Conservation (phyloP, 2,329 filamentous ascomycete species). For the Pseudocercospora pini-densiflorae region DNA sequence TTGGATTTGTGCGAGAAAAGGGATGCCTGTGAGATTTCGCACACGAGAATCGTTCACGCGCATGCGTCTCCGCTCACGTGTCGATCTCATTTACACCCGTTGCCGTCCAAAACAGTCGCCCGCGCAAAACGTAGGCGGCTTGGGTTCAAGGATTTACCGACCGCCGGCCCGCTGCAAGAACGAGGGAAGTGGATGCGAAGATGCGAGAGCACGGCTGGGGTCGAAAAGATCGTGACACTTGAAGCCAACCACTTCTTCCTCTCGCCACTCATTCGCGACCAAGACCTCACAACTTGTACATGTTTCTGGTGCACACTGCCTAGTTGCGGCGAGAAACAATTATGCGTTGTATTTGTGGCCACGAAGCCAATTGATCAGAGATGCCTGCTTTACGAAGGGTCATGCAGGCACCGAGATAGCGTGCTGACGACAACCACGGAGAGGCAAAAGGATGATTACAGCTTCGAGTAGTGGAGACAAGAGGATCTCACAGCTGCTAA, state of each 20-base stretch:
- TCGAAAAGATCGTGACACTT: background rate
- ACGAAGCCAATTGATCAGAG: background rate
- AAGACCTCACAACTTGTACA: background rate
- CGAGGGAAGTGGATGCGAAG: background rate
- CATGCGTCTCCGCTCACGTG: background rate
- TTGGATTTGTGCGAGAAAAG: background rate
- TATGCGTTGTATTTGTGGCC: background rate
- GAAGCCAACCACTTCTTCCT: background rate
- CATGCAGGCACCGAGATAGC: slow-evolving; percentile 3
- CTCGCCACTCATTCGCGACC: background rate
- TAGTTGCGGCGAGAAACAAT: background rate
- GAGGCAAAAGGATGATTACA: background rate
- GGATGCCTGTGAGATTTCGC: background rate
- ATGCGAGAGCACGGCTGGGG: background rate
- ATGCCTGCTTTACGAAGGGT: slow-evolving; percentile 1
- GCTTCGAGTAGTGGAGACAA: background rate
- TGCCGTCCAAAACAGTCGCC: background rate
- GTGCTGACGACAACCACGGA: slow-evolving; percentile 2
- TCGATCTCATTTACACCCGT: background rate
- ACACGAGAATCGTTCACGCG: background rate
- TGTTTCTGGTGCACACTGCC: background rate
- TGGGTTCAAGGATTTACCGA: background rate
- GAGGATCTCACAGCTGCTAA: background rate
- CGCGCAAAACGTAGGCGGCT: background rate
- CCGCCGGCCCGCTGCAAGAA: background rate